phyloP scores from a whole-genome alignment of 2,329 filamentous ascomycete genomes.

The Pseudocercospora ulei region DNA sequence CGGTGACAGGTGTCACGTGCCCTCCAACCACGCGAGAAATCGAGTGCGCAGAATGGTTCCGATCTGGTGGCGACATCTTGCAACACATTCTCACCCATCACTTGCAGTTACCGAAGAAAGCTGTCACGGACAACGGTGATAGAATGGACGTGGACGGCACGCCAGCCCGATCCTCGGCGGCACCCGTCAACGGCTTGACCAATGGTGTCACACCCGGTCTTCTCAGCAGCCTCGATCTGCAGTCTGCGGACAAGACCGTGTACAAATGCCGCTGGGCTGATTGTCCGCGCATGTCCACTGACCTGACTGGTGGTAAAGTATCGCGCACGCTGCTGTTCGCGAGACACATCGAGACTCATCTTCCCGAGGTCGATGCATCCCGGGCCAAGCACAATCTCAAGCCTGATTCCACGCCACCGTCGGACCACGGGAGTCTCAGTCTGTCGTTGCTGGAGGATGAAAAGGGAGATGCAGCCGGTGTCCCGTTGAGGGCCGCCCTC shows the following conservation, averaged over 20 bases:
- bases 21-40: slow-evolving; percentile 22
- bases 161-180: slow-evolving; percentile 13
- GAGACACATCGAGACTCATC: slow-evolving; percentile 58
- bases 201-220: slow-evolving; percentile 18
- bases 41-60: slow-evolving; percentile 50
- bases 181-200: slow-evolving; percentile 19
- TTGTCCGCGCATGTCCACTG: slow-evolving; percentile 50
- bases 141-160: slow-evolving; percentile 40
- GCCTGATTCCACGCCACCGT: slow-evolving; percentile 11
- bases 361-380: slow-evolving; percentile 40
- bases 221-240: slow-evolving; percentile 27
- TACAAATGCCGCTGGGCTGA: slow-evolving; percentile 58
- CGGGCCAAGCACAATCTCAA: slow-evolving; percentile 28
- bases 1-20: slow-evolving; percentile 48
- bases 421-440: slow-evolving; percentile 26
- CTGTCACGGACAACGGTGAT: slow-evolving; percentile 36
- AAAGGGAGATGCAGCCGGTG: slow-evolving; percentile 55
- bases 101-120: slow-evolving; percentile 49
- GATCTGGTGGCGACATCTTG: slow-evolving; percentile 57
- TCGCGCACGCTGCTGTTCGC: slow-evolving; percentile 28
- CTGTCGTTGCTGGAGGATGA: slow-evolving; percentile 45
- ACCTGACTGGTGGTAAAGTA: slow-evolving; percentile 19
- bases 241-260: slow-evolving; percentile 32
- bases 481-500: slow-evolving; percentile 67
- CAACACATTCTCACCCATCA: slow-evolving; percentile 60